A percentile compares a stretch with the other conserved stretches of the same genome.
phyloP scores from a whole-genome alignment of 257 asterid species.

The Ligustrum vulgare region DNA sequence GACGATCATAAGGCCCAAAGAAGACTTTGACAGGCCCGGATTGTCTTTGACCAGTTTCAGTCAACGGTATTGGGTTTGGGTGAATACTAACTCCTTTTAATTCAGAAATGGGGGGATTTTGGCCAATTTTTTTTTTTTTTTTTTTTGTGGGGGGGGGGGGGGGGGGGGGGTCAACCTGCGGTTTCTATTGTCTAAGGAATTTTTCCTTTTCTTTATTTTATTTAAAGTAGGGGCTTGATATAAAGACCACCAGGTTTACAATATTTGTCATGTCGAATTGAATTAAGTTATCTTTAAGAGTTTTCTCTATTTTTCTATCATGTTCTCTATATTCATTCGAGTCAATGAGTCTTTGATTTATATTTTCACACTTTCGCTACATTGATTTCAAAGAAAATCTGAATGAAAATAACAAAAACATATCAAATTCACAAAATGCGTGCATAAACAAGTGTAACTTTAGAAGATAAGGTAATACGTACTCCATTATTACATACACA shows the following conservation, averaged over 20 bases:
- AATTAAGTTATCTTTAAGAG: background rate
- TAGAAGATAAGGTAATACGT: constrained; percentile 43
- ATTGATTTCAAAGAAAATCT: background rate
- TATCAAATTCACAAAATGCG: background rate
- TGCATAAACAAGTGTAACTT: constrained; percentile 20
- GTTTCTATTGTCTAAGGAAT: background rate
- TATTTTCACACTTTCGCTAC: background rate
- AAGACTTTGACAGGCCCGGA: background rate
- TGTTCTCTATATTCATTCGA: background rate
- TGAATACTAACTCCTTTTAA: background rate
- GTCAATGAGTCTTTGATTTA: background rate
- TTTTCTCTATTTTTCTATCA: background rate
- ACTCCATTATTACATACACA: constrained; percentile 95
- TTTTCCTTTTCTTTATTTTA: background rate
- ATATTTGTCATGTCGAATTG: background rate
- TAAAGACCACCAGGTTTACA: background rate
- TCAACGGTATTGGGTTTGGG: background rate
- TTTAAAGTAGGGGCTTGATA: background rate
- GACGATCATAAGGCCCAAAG: background rate
- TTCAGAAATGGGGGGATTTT: background rate
- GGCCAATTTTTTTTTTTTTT: background rate
- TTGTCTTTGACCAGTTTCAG: background rate
- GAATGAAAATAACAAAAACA: background rate
- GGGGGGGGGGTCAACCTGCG: background rate
- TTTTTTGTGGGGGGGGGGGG: too few species aligned